Evolutionary conservation across 2,329 filamentous ascomycete genomes (phyloP), one percentile per base, ranked within the genome.

Genomic region (Cordyceps militaris): DNA sequence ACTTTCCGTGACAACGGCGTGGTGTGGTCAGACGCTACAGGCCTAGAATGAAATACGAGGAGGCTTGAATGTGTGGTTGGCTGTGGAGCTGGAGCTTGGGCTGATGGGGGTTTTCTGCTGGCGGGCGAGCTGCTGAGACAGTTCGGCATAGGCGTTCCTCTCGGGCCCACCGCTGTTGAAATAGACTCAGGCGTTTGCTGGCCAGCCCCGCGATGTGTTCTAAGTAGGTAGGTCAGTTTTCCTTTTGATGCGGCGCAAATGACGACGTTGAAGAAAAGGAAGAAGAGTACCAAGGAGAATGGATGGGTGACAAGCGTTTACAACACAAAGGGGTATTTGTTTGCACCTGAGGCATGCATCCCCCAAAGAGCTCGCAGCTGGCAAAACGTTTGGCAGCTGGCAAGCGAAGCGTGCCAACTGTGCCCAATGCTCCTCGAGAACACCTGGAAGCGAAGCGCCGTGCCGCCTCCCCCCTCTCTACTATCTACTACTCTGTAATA

Each of bases 11-110:
- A 16, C 4, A 28, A 34, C 8, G 44, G 14, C 19, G 24, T 47
- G 54, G 49, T 59, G 51, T 46, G 51, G 47, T 46, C 53, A 32
- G 46, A 49, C 44, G 21, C 26, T 46, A 24, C 32, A 50, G 28
- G 57, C 28, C 43, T n/a, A n/a, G 56, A 59, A 51, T 21, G 34
- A 51, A 60, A 59, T 59, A 58, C 57, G 56, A 60, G 51, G 59
- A 59, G 51, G 59, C 59, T 56, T 51, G 51, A 54, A 56, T 30
- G 23, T 47, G 57, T 52, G 57, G 57, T 59, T 59, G 53, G 53
- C 34, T 49, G 53, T 56, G 53, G 53, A 56, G 43, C 44, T 40
- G 14, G n/a, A n/a, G n/a, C n/a, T n/a, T n/a, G n/a, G 42, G 38
- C 42, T 49, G 53, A 49, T 48, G 32, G 53, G 32, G 43, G 53